A percentile compares a stretch with the other conserved stretches of the same genome.
These are phyloP conservation scores for Ceratocystis harringtonii DNA, from an alignment of 2,329 filamentous ascomycete species.

Conservation along the genomic window DNA sequence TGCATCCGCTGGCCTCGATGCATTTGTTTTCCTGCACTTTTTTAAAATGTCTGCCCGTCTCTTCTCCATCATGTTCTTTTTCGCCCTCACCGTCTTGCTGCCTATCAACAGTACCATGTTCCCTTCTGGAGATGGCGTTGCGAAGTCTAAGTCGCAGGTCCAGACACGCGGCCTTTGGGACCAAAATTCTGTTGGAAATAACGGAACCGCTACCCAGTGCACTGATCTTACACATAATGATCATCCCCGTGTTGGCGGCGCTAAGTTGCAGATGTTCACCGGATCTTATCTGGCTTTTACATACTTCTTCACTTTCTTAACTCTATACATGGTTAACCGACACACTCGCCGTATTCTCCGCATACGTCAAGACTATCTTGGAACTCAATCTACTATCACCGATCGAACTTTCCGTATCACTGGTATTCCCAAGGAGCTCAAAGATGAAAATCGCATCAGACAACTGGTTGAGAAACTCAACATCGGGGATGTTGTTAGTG, in stretches of 20 bases:
- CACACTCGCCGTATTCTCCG: constrained; percentile 78
- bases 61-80: constrained; percentile 63
- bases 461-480: constrained; percentile 73
- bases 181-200: constrained; percentile 9
- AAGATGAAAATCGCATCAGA: constrained; percentile 71
- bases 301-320: constrained; percentile 75
- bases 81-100: constrained; percentile 64
- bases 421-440: constrained; percentile 65
- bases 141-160: constrained; percentile 6
- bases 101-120: constrained; percentile 64
- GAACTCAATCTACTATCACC: constrained; percentile 86
- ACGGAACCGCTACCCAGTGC: constrained; percentile 13
- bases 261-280: constrained; percentile 38
- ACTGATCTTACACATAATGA: constrained; percentile 23
- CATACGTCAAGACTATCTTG: constrained; percentile 78
- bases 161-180: neutral
- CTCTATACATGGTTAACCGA: constrained; percentile 65
- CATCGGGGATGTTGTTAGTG: constrained; percentile 78
- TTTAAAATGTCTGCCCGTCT: constrained; percentile 91
- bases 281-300: constrained; percentile 94
- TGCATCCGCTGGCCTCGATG: constrained; percentile 80
- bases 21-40: constrained; percentile 88
- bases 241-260: constrained; percentile 16
- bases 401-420: constrained; percentile 87
- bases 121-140: constrained; percentile 7